Base-by-base conservation (phyloP, 305 asterid genomes). In the Fraxinus albicans region DNA sequence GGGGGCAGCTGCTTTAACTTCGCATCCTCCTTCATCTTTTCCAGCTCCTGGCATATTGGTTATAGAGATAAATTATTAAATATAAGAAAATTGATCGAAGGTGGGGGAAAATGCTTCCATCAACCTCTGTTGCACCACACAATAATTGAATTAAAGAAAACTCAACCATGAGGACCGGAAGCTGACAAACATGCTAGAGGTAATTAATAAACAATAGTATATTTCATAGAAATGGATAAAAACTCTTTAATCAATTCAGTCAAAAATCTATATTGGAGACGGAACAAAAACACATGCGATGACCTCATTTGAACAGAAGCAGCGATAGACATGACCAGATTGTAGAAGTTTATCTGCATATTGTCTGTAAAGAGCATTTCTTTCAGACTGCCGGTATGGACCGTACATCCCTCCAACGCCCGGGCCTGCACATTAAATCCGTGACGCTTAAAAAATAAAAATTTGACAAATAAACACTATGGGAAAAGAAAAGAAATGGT, bases 381-480 rank as follows among this genome's bases (percentile, higher is more conserved):
- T 91, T 86, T 96, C 98, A 9, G 98, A 96, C 82, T 96, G 98
- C 79, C 97, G 90, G 84, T 96, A 96, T 8, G 98, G 99, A 35
- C 99, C 98, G 77, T 89, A 91, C 79, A 79, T 87, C 58, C 99
- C 98, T 70, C 97, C 98, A 86, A 92, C 81, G 70, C 89, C 96
- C 4, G 99, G 99, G 72, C 99, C 99, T 95, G 86, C 58, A 77
- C 73, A 83, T 53, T 69, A 77, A 80, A 70, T 79, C 55, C 80
- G 55, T 0, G 38, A 76, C 77, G 82, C 55, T 36, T 9, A 40
- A 50, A 50, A 6, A 33, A 19, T 13, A 17, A 77, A 25, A 83
- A 23, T 15, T 5, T 19, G 23, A 76, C 31, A 47, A 63, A 31
- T 9, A 69, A 50, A 7, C 80, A 79, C 13, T 12, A 77, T 63